These are phyloP conservation scores for Amaranthus cruentus DNA, from an alignment of 148 eudicot genomes.

Conservation along the genomic window DNA sequence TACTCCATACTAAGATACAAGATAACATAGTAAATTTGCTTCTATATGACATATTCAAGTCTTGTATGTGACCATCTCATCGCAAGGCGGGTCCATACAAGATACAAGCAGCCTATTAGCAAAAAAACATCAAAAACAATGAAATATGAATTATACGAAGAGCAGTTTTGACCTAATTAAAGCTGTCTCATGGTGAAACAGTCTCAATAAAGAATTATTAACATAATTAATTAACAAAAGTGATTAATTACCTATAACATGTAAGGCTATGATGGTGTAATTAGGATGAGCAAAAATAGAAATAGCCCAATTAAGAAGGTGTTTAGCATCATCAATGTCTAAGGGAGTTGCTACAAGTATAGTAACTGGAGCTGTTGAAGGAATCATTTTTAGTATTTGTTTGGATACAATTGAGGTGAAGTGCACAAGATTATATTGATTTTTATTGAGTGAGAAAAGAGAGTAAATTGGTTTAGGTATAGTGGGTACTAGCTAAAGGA, in stretches of 20 bases:
- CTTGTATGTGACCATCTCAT: too few species aligned
- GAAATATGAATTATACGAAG: too few species aligned
- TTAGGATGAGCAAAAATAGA: constrained; percentile 51
- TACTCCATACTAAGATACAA: constrained; percentile 23
- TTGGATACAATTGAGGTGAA: constrained; percentile 17
- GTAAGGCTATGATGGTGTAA: constrained; percentile 66
- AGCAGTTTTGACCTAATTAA: too few species aligned
- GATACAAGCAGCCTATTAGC: too few species aligned
- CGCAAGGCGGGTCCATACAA: too few species aligned
- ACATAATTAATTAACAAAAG: not conserved
- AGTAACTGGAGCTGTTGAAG: constrained; percentile 44
- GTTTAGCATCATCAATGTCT: constrained; percentile 41
- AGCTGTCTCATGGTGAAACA: too few species aligned
- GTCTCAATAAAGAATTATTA: not conserved
- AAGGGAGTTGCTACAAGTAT: constrained; percentile 59
- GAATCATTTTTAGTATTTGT: constrained; percentile 18
- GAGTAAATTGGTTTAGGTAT: constrained; percentile 29
- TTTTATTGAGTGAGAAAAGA: constrained; percentile 25
- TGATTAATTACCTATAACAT: constrained; percentile 53
- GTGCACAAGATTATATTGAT: constrained; percentile 5
- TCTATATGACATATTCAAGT: too few species aligned
- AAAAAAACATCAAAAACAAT: too few species aligned
- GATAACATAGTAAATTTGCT: not conserved
- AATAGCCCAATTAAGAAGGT: constrained; percentile 62
- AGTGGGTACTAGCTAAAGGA: constrained; percentile 17